Conservation (phyloP, 495 filamentous ascomycete genomes). For the Aspergillus steynii region DNA sequence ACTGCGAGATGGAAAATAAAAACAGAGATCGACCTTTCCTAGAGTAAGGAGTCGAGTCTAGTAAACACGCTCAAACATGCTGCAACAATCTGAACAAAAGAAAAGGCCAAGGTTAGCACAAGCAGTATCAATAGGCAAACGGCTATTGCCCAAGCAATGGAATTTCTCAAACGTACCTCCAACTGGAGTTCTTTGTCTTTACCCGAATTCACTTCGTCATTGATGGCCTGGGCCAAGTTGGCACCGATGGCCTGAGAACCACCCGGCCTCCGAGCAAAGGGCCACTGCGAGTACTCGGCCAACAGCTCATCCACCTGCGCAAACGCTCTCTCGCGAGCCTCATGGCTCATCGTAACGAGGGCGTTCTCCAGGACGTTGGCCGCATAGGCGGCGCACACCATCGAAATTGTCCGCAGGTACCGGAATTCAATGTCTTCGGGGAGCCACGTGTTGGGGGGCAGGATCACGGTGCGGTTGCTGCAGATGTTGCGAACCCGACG, state of each 20-base stretch:
- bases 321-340: constrained; percentile 89
- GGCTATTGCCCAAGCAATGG: background rate
- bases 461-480: constrained; percentile 89
- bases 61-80: constrained; percentile 97
- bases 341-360: constrained; percentile 88
- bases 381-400: constrained; percentile 98
- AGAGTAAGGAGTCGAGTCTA: constrained; percentile 90
- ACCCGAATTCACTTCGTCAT: constrained; percentile 78
- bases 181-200: constrained; percentile 94
- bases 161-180: constrained; percentile 59
- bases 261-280: constrained; percentile 79
- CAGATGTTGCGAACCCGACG: constrained; percentile 88
- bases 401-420: constrained; percentile 84
- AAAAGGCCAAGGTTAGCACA: constrained; percentile 23
- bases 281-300: constrained; percentile 95
- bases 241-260: constrained; percentile 81
- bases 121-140: background rate
- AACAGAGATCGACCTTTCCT: constrained; percentile 23
- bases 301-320: constrained; percentile 95
- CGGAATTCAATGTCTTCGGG: constrained; percentile 93
- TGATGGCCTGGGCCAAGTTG: constrained; percentile 85
- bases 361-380: constrained; percentile 98
- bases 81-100: constrained; percentile 68
- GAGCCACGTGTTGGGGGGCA: constrained; percentile 78
- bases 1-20: constrained; percentile 7